Base-by-base conservation (phyloP, 768 basidiomycete genomes). In the Postia placenta region DNA sequence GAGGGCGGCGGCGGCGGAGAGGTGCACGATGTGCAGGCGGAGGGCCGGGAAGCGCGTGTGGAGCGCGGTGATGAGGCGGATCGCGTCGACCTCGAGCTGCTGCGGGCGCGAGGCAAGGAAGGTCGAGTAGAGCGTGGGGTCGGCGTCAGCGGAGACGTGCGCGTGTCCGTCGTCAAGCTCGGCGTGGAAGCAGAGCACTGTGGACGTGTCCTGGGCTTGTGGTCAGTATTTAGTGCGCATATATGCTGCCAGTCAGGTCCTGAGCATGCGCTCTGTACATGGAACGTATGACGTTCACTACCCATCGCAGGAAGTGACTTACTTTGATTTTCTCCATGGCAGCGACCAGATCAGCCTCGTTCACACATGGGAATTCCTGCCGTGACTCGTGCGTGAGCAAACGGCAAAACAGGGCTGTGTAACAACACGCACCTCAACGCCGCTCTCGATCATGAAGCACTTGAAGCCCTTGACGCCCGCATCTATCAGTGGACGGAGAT, bases 401-500 rank as follows among this genome's bases (percentile, higher is more conserved):
- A n/a, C n/a, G n/a, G n/a, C n/a, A n/a, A n/a, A n/a, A n/a, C n/a
- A n/a, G n/a, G n/a, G n/a, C n/a, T 49, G 19, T 35, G 45, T 27
- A 17, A 24, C 9, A 42, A 33, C 17, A 17, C 33, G 22, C 7
- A 92, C 94, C 53, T 96, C 87, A 15, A 98, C 94, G 22, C 96
- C 95, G 59, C 92, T 95, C 56, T 95, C 86, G 53, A 94, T 93
- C 15, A 39, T 7, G 20, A 39, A 39, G 20, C 93, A 96, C 65
- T 98, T 97, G 75, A 97, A 97, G 0, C 95, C 95, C 68, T 85
- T 88, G 25, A 96, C 87, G 5, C 96, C 94, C 26, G 79, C 78
- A 25, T 77, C 63, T 12, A 94, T 70, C 37, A 98, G 72, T n/a
- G 85, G 81, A 49, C 73, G 74, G 38, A 99, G 76, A 57, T 94